Evolutionary conservation across 371 early-diverging fungal genomes (phyloP), one percentile per base, ranked within the genome.

Genomic region (Mucor circinelloides): DNA sequence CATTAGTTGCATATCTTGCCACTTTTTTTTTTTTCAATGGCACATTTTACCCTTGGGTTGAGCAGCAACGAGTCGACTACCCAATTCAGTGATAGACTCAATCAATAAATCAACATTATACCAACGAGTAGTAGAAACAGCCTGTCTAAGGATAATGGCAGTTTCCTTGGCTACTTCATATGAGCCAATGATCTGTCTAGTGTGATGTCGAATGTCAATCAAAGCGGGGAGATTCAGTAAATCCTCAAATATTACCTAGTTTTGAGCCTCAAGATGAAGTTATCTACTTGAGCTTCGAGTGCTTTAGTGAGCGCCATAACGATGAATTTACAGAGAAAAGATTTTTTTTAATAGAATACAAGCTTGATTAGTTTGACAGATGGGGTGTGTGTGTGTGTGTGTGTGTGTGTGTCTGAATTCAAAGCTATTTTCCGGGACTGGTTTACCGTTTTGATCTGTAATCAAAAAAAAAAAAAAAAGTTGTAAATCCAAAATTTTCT

Each of bases 111-210:
- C 76, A 9, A 84, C 87, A 66, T 89, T 86, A 23, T 78, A 84
- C 93, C 95, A 95, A 46, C 90, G 85, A 34, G 86, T 87, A 62
- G 82, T 82, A 2, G 93, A 89, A 32, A 97, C 87, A 7, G 93
- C 91, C 44, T 90, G 93, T 55, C 92, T 83, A 63, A 97, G 82
- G 30, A 96, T 80, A 48, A 85, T 82, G 21, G 92, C 89, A 0
- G 96, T 96, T 68, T 94, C 94, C 46, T 92, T 81, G 23, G 96
- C 89, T 23, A 91, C 90, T 28, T 82, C 78, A 58, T 84, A 89
- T 15, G 94, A 91, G 31, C 94, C 94, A 34, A 88, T 79, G 8
- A 93, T 77, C 74, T 92, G 94, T 44, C 95, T 91, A 74, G 3
- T 17, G 6, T 8, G n/a, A 36, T 1, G 32, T 25, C 38, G 1